These are phyloP conservation scores for Arachis stenosperma DNA, from an alignment of 306 rosid genomes.

Conservation along the genomic window DNA sequence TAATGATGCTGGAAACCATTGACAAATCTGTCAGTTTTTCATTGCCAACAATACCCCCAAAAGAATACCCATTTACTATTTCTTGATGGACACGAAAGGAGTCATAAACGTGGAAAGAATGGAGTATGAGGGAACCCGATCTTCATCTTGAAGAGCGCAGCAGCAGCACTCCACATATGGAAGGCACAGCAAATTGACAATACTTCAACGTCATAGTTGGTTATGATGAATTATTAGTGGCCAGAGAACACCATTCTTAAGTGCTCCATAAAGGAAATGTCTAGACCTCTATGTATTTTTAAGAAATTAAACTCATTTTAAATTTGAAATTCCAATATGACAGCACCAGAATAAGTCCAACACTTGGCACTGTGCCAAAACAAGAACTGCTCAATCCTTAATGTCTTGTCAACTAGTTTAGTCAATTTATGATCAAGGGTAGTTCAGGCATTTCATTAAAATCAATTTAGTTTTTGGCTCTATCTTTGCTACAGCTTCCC, in stretches of 20 bases:
- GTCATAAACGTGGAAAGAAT: conserved; percentile 10
- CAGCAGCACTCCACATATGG: neutral
- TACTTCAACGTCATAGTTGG: conserved; percentile 13
- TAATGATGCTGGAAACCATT: neutral
- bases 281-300: too few species aligned
- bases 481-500: conserved; percentile 49
- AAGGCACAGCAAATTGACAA: conserved; percentile 26
- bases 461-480: conserved; percentile 54
- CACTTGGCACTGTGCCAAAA: conserved; percentile 21
- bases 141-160: neutral
- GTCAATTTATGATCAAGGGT: conserved; percentile 42
- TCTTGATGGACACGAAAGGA: neutral
- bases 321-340: conserved; percentile 4
- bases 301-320: neutral
- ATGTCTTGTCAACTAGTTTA: conserved; percentile 28
- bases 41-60: neutral
- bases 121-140: neutral
- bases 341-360: neutral
- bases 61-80: neutral
- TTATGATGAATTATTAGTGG: conserved; percentile 28
- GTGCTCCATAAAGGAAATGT: neutral
- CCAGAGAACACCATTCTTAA: conserved; percentile 23
- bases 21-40: neutral
- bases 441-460: conserved; percentile 53
- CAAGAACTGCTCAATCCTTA: conserved; percentile 25